Conservation (phyloP, 1,139 yeast genomes). For the Debaryomyces coudertii region DNA sequence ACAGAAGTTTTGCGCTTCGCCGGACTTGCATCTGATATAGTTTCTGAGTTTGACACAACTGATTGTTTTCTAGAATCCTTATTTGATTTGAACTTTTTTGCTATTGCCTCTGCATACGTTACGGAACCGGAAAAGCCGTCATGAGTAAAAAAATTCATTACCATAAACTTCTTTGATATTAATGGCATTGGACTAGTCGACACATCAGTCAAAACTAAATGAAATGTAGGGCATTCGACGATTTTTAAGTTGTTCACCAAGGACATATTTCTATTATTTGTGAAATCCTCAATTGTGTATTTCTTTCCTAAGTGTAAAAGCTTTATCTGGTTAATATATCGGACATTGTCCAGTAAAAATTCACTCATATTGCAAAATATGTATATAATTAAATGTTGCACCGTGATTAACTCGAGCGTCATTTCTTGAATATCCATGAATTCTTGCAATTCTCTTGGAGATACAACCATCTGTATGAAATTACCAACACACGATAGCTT, state of each 20-base stretch:
- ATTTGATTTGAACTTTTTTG: background rate
- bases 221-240: conserved; percentile 5
- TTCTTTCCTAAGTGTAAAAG: conserved; percentile 7
- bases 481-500: background rate
- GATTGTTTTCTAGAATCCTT: background rate
- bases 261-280: background rate
- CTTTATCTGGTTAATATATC: conserved; percentile 7
- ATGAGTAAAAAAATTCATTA: conserved; percentile 5
- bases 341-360: background rate
- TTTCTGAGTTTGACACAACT: conserved; percentile 2
- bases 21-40: background rate
- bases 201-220: background rate
- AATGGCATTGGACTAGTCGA: conserved; percentile 2
- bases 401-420: conserved; percentile 1
- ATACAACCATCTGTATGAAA: conserved; percentile 4
- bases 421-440: background rate
- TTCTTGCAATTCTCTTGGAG: conserved; percentile 2
- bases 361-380: conserved; percentile 4
- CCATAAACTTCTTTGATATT: conserved; percentile 2
- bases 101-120: conserved; percentile 7
- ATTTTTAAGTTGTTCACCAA: conserved; percentile 4
- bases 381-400: conserved; percentile 7
- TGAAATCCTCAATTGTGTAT: conserved; percentile 1
- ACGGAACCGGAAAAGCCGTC: conserved; percentile 1
- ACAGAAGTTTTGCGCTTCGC: background rate